Conservation (phyloP, 306 rosid species). For the Rosa lucieae region DNA sequence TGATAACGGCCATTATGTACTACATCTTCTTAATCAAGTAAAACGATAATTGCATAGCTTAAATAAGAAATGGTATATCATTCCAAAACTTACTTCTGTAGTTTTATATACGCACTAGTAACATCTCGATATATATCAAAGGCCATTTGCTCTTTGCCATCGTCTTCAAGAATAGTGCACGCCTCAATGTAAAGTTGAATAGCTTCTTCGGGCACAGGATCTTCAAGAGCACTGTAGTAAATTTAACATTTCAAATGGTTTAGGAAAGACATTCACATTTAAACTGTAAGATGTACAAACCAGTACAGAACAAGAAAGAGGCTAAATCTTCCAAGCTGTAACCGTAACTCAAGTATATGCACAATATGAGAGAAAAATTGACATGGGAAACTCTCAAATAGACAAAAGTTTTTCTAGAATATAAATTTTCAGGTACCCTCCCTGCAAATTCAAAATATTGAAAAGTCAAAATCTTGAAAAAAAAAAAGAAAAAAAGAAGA, state of each 20-base stretch:
- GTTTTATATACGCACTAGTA: slow-evolving; percentile 63
- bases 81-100: slow-evolving; percentile 72
- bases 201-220: slow-evolving; percentile 76
- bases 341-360: neutral
- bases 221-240: slow-evolving; percentile 78
- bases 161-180: slow-evolving; percentile 84
- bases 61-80: neutral
- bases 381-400: neutral
- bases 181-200: slow-evolving; percentile 85
- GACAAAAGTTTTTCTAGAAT: neutral
- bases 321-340: too few relatives aligned
- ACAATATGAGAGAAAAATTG: neutral
- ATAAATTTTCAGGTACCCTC: neutral
- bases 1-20: neutral
- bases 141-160: slow-evolving; percentile 92
- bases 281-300: neutral
- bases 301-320: neutral
- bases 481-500: neutral
- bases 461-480: neutral
- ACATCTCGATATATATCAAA: slow-evolving; percentile 91
- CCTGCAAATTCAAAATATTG: neutral
- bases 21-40: neutral
- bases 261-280: neutral
- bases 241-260: slow-evolving; percentile 17
- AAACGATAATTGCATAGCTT: neutral